These are phyloP conservation scores for Hura crepitans DNA, from an alignment of 441 rosid species.

Conservation along the genomic window DNA sequence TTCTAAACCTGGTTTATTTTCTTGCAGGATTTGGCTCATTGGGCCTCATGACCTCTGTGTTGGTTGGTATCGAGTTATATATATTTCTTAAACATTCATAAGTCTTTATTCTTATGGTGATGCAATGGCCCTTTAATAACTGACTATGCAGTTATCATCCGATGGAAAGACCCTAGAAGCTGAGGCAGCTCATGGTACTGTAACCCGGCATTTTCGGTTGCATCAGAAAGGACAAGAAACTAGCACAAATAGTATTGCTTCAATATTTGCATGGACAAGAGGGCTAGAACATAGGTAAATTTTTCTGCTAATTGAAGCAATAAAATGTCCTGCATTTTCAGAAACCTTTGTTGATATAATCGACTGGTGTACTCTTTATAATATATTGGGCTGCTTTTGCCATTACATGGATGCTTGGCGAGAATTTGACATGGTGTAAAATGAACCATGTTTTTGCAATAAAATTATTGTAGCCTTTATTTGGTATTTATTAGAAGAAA, in stretches of 20 bases:
- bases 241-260: constrained; percentile 94
- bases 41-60: constrained; percentile 93
- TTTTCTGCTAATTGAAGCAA: constrained; percentile 5
- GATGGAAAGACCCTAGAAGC: constrained; percentile 94
- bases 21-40: constrained; percentile 92
- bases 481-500: background rate
- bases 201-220: constrained; percentile 85
- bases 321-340: background rate
- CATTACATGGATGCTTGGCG: background rate
- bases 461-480: background rate
- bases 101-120: constrained; percentile 9
- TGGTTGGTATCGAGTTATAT: constrained; percentile 51
- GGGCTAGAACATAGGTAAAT: constrained; percentile 90
- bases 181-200: constrained; percentile 98
- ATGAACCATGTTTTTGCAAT: background rate
- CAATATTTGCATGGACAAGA: constrained; percentile 92
- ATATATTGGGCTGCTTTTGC: background rate
- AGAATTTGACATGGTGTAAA: background rate
- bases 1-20: constrained; percentile 24
- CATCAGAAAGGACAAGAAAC: constrained; percentile 94
- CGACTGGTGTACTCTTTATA: background rate
- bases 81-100: background rate
- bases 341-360: background rate
- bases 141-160: constrained; percentile 60
- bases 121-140: constrained; percentile 9